Conservation (phyloP, 2,329 filamentous ascomycete genomes). For the Fusarium mexicanum region DNA sequence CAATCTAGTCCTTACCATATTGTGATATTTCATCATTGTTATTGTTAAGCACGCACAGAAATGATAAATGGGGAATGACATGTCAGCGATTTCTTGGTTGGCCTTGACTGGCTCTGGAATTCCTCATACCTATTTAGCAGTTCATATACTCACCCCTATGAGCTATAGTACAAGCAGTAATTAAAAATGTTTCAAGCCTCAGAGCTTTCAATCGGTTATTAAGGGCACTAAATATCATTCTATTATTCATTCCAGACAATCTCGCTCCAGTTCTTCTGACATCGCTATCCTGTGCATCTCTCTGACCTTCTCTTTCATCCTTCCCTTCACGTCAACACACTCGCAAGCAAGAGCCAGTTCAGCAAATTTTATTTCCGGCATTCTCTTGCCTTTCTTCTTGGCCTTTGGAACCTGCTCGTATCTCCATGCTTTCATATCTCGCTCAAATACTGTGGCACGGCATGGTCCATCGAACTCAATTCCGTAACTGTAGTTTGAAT, state of each 20-base stretch:
- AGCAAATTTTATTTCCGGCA: background rate
- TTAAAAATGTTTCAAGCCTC: too few relatives aligned
- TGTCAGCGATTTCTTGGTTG: background rate
- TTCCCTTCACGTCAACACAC: background rate
- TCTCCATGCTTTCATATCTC: background rate
- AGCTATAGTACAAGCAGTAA: background rate
- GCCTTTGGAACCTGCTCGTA: background rate
- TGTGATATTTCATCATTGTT: too few relatives aligned
- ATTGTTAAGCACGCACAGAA: background rate
- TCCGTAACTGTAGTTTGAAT: background rate
- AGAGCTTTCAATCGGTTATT: accelerated
- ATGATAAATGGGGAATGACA: background rate
- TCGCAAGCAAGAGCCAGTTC: background rate
- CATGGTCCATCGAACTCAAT: background rate
- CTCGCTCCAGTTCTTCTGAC: background rate
- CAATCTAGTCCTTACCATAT: background rate
- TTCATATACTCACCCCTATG: too few relatives aligned
- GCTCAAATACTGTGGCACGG: background rate
- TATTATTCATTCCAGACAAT: background rate
- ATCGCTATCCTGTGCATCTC: background rate
- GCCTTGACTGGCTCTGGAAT: background rate
- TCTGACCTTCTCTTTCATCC: background rate
- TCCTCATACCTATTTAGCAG: background rate
- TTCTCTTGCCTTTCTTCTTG: background rate
- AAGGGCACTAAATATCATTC: too few relatives aligned